Evolutionary conservation across 192 early-diverging fungal genomes (phyloP).

Genomic region (Phycomyces nitens): DNA sequence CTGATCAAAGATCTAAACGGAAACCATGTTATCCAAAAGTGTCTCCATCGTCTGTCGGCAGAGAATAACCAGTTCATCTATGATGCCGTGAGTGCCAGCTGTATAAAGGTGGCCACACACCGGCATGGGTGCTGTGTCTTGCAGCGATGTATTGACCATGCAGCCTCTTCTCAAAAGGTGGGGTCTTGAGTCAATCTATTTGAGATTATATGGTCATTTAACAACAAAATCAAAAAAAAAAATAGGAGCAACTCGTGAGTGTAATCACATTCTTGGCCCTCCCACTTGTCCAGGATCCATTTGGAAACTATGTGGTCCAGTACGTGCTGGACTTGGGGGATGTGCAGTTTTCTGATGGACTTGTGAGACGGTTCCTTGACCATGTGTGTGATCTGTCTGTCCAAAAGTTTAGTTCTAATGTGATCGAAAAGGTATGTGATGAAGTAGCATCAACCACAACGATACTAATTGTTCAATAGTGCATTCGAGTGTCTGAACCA

Average conservation of each 20-base stretch:
- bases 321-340: slow-evolving; percentile 82
- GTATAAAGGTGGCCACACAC: slow-evolving; percentile 84
- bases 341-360: slow-evolving; percentile 58
- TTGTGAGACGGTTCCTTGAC: slow-evolving; percentile 73
- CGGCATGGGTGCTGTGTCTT: slow-evolving; percentile 89
- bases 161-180: slow-evolving; percentile 62
- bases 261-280: slow-evolving; percentile 74
- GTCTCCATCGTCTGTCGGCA: slow-evolving; percentile 66
- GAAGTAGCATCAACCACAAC: no score
- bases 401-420: slow-evolving; percentile 91
- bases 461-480: slow-evolving; percentile 36
- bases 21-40: slow-evolving; percentile 93
- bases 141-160: slow-evolving; percentile 88
- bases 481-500: slow-evolving; percentile 74
- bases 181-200: no score
- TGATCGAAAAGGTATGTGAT: slow-evolving; percentile 78
- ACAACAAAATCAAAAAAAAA: slow-evolving; percentile 8
- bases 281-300: slow-evolving; percentile 82
- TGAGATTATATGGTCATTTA: background rate
- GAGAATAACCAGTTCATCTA: slow-evolving; percentile 88
- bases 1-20: slow-evolving; percentile 90
- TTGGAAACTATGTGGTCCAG: slow-evolving; percentile 92
- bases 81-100: slow-evolving; percentile 72
- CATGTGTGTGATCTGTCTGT: slow-evolving; percentile 74
- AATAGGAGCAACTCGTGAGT: slow-evolving; percentile 59